phyloP scores from a whole-genome alignment of 2,329 filamentous ascomycete genomes.

The Phaeosphaeria sp. region DNA sequence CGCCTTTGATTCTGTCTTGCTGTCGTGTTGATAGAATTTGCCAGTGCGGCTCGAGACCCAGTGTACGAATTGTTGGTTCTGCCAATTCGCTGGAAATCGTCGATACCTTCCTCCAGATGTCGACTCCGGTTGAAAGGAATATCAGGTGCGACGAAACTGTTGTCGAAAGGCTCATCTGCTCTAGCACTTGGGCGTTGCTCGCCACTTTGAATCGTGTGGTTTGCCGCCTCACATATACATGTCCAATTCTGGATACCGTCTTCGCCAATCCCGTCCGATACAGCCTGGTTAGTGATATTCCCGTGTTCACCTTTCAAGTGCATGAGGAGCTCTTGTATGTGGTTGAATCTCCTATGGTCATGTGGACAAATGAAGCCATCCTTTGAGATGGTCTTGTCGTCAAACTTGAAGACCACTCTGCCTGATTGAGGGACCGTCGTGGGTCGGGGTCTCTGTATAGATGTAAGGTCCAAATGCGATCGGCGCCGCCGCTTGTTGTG shows the following conservation, averaged over 20 bases:
- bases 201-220: conserved; percentile 14
- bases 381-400: conserved; percentile 12
- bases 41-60: background rate
- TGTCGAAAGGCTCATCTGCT: conserved; percentile 33
- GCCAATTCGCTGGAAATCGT: conserved; percentile 25
- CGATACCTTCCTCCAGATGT: conserved; percentile 34
- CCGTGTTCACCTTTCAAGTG: conserved; percentile 47
- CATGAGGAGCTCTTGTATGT: conserved; percentile 37
- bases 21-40: conserved; percentile 1
- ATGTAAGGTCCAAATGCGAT: background rate
- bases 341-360: conserved; percentile 13
- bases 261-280: conserved; percentile 10
- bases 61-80: conserved; percentile 15
- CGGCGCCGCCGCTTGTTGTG: conserved; percentile 29
- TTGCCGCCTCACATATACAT: conserved; percentile 26
- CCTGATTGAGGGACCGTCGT: conserved; percentile 18
- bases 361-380: conserved; percentile 25
- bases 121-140: background rate
- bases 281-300: conserved; percentile 36
- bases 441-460: conserved; percentile 4
- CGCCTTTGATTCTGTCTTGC: conserved; percentile 13
- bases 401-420: conserved; percentile 20
- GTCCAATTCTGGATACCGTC: conserved; percentile 20
- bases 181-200: conserved; percentile 31
- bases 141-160: conserved; percentile 35